Conservation (phyloP, 2,329 filamentous ascomycete species). For the Juglanconis oblonga region DNA sequence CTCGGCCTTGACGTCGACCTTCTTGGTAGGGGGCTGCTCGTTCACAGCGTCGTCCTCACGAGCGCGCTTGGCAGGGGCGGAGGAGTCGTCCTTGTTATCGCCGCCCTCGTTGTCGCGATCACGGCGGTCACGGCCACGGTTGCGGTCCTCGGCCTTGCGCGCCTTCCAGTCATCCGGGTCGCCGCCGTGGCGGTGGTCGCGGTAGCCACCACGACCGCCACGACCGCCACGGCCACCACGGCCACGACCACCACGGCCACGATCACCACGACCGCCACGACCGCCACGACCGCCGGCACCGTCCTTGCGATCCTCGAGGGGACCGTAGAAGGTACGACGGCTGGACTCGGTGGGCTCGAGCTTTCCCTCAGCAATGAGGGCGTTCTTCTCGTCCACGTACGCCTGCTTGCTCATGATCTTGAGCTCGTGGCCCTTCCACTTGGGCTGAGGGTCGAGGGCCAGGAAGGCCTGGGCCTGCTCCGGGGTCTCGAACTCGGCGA, state of each 20-base stretch:
- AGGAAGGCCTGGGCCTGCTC: constrained; percentile 80
- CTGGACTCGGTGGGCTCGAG: constrained; percentile 54
- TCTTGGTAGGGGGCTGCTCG: constrained; percentile 56
- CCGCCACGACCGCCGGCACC: background rate
- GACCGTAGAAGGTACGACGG: constrained; percentile 38
- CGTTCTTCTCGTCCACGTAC: constrained; percentile 76
- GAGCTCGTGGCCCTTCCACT: constrained; percentile 78
- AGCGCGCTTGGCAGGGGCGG: constrained; percentile 44
- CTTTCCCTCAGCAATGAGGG: constrained; percentile 69
- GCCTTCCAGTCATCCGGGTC: constrained; percentile 62
- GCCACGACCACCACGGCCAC: constrained; percentile 35
- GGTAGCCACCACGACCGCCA: constrained; percentile 34
- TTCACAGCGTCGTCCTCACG: constrained; percentile 47
- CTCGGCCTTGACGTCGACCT: constrained; percentile 53
- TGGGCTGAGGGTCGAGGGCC: constrained; percentile 73
- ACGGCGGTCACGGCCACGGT: constrained; percentile 44
- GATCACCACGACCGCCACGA: background rate
- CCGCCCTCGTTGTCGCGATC: constrained; percentile 37
- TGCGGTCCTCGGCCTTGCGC: constrained; percentile 60
- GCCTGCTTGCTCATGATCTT: constrained; percentile 83
- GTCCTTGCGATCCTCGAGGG: background rate
- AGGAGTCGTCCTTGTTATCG: constrained; percentile 32
- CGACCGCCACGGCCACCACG: constrained; percentile 30
- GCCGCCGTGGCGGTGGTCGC: constrained; percentile 34
- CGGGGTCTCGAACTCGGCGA: constrained; percentile 84